Conservation (phyloP, 106 monocot genomes). For the Agapanthus africanus region DNA sequence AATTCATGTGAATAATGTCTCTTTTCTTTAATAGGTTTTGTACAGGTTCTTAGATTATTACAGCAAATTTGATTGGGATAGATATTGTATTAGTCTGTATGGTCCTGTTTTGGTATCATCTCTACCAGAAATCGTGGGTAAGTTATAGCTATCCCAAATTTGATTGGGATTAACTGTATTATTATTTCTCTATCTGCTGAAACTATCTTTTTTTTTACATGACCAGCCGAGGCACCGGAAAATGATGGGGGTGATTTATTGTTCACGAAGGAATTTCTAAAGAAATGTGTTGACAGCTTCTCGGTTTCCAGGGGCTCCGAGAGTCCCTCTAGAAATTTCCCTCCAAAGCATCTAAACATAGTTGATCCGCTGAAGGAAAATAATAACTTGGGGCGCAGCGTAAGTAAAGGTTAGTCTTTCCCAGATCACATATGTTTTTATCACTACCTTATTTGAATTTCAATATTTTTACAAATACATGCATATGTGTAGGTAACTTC, state of each 20-base stretch:
- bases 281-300: conserved; percentile 33
- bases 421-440: neutral
- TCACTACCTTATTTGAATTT: neutral
- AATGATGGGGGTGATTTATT: conserved; percentile 39
- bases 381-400: conserved; percentile 94
- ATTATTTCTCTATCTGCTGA: conserved; percentile 30
- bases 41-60: conserved; percentile 86
- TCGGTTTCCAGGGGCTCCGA: conserved; percentile 33
- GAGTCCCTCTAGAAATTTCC: conserved; percentile 31
- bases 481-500: conserved; percentile 55
- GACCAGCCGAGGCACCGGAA: conserved; percentile 52
- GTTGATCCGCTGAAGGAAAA: conserved; percentile 80
- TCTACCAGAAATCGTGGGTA: conserved; percentile 63
- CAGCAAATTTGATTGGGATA: conserved; percentile 94
- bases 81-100: conserved; percentile 52
- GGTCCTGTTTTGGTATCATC: conserved; percentile 75
- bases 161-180: conserved; percentile 53
- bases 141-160: conserved; percentile 40
- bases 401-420: conserved; percentile 61
- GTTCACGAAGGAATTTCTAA: conserved; percentile 65
- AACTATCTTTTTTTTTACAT: neutral
- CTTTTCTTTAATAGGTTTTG: conserved; percentile 73
- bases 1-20: too few species aligned
- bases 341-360: conserved; percentile 75
- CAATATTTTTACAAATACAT: neutral